These are phyloP conservation scores for Trebouxiophyceae sp. DNA, from an alignment of 163 green algal genomes.

Conservation along the genomic window DNA sequence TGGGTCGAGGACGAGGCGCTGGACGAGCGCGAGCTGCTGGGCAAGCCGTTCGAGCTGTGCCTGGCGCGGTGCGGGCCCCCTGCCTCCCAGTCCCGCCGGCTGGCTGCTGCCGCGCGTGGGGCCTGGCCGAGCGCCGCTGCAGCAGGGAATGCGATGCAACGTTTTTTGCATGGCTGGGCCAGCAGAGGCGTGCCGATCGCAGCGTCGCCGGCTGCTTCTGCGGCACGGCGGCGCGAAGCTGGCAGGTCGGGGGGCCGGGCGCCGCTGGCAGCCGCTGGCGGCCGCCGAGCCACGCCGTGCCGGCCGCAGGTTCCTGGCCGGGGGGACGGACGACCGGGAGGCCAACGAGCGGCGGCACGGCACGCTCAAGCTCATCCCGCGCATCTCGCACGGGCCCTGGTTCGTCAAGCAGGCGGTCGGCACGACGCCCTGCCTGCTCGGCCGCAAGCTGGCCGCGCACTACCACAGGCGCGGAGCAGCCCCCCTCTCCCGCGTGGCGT, in stretches of 20 bases:
- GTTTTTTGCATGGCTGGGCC: too few species aligned
- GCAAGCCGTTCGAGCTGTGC: conserved; percentile 23
- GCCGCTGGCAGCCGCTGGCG: too few species aligned
- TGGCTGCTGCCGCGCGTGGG: neutral
- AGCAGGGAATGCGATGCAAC: too few species aligned
- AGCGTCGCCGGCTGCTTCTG: neutral
- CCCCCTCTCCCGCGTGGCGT: neutral
- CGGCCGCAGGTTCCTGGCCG: conserved; percentile 65
- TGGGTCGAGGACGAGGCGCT: neutral
- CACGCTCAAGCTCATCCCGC: conserved; percentile 90
- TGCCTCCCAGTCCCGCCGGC: neutral
- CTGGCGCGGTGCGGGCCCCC: conserved; percentile 11
- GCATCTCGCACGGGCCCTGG: conserved; percentile 76
- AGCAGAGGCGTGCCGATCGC: too few species aligned
- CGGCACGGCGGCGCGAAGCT: neutral
- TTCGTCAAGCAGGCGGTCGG: conserved; percentile 84
- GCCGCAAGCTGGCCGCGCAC: conserved; percentile 63
- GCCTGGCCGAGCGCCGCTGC: neutral
- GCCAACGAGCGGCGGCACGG: conserved; percentile 50
- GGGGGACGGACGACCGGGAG: conserved; percentile 21
- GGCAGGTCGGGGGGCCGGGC: neutral
- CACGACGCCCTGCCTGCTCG: conserved; percentile 83
- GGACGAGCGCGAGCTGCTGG: conserved; percentile 5
- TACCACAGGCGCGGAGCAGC: conserved; percentile 52
- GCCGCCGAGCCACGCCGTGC: too few species aligned